Conservation (phyloP, 371 early-diverging fungal species). For the Batkoa obscura region DNA sequence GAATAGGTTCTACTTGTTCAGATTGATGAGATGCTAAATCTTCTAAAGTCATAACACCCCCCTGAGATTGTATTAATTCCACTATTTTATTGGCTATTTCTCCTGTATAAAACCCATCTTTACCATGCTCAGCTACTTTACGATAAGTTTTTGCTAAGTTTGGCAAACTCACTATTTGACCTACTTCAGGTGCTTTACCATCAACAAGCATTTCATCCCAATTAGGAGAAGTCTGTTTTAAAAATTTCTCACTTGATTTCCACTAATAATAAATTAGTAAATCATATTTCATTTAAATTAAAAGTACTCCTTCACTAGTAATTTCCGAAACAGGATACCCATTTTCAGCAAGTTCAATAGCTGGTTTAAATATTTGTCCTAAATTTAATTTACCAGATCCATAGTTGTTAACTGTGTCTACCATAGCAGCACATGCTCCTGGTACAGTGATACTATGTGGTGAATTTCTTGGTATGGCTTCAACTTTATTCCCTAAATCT, state of each 20-base stretch:
- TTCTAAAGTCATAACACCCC: conserved; percentile 51
- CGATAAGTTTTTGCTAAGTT: conserved; percentile 41
- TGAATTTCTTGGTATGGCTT: conserved; percentile 20
- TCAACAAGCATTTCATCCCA: conserved; percentile 31
- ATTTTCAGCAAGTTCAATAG: conserved; percentile 45
- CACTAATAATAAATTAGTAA: no score
- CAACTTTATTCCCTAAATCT: conserved; percentile 14
- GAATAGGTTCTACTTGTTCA: conserved; percentile 36
- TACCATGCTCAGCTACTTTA: conserved; percentile 36
- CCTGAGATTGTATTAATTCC: conserved; percentile 26
- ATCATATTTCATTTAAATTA: no score
- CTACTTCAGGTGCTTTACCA: conserved; percentile 37
- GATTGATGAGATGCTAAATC: conserved; percentile 47
- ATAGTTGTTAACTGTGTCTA: conserved; percentile 42
- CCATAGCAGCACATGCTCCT: conserved; percentile 66
- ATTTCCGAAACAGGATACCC: conserved; percentile 27
- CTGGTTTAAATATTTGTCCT: conserved; percentile 38
- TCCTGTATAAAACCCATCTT: conserved; percentile 59
- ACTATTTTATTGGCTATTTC: conserved; percentile 50
- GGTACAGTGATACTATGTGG: conserved; percentile 58
- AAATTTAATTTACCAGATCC: conserved; percentile 47
- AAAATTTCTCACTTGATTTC: conserved; percentile 20
- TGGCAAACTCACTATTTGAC: conserved; percentile 39
- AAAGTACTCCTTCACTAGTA: conserved; percentile 8
- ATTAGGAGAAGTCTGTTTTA: conserved; percentile 24